Conservation (phyloP, 2,329 filamentous ascomycete species). For the Diaporthe citriasiana region DNA sequence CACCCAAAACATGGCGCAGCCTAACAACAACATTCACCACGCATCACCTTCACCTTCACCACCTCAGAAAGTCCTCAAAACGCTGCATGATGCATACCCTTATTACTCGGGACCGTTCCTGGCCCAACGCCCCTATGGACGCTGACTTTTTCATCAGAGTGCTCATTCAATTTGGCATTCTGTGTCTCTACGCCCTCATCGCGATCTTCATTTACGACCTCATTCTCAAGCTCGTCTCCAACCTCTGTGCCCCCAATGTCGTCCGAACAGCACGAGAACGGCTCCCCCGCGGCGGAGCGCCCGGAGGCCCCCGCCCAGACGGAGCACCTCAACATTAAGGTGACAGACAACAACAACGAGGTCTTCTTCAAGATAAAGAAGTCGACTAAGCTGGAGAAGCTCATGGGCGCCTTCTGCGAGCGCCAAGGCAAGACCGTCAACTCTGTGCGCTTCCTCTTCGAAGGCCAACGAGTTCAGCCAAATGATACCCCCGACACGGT, state of each 20-base stretch:
- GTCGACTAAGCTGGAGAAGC: conserved; percentile 93
- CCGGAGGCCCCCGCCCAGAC: conserved; percentile 60
- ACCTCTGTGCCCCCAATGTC: conserved; percentile 51
- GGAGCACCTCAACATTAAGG: conserved; percentile 99
- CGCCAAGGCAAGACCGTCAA: conserved; percentile 88
- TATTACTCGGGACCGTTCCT: no score
- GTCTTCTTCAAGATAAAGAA: conserved; percentile 99
- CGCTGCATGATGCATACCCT: neutral
- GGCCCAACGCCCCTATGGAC: neutral
- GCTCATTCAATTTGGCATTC: neutral
- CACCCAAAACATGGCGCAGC: neutral
- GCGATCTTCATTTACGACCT: neutral
- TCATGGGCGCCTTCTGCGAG: conserved; percentile 99
- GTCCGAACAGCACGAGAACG: conserved; percentile 67
- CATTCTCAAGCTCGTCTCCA: neutral
- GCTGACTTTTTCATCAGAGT: neutral
- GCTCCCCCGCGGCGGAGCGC: conserved; percentile 59
- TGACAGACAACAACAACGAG: conserved; percentile 99
- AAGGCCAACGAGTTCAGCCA: conserved; percentile 91
- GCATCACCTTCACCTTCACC: neutral
- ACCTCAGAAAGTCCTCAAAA: neutral
- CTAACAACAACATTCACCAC: neutral
- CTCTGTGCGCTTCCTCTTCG: conserved; percentile 94
- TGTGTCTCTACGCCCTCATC: neutral
- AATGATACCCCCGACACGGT: conserved; percentile 93